Percentiles rank a stretch among this genome's conserved stretches.
These are phyloP conservation scores for Polytrichum formosum DNA, from an alignment of 225 moss, liverwort and hornwort genomes.

Conservation along the genomic window DNA sequence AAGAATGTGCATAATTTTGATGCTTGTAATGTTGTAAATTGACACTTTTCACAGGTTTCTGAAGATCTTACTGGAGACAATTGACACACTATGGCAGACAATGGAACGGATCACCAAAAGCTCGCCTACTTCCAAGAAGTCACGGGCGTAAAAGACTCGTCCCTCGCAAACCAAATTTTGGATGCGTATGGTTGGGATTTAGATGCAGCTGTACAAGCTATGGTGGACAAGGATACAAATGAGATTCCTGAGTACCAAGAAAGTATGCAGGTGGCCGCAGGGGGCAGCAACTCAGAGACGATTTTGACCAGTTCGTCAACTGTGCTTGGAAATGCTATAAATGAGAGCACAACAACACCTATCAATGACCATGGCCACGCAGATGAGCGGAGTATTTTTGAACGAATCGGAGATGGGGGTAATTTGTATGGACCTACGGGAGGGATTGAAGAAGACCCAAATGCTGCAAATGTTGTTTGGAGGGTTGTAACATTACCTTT, in stretches of 20 bases:
- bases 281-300: constrained; percentile 1
- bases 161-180: constrained; percentile 68
- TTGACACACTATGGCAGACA: constrained; percentile 24
- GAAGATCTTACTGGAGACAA: neutral
- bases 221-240: constrained; percentile 52
- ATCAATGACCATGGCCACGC: neutral
- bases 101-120: constrained; percentile 29
- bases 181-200: constrained; percentile 87
- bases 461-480: constrained; percentile 63
- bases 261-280: constrained; percentile 18
- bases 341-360: neutral
- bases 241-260: constrained; percentile 39
- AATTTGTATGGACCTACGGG: constrained; percentile 29
- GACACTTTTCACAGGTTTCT: neutral
- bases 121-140: constrained; percentile 76
- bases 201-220: constrained; percentile 70
- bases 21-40: too few relatives aligned
- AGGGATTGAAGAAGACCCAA: constrained; percentile 23
- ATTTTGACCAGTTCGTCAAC: neutral
- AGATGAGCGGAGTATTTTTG: constrained; percentile 3
- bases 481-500: constrained; percentile 77
- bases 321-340: neutral
- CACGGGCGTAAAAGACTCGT: constrained; percentile 64
- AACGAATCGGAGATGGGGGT: constrained; percentile 15
- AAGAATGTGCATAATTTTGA: too few relatives aligned